Evolutionary conservation across 2,329 filamentous ascomycete species (phyloP).

Genomic region (Aspergillus intermedius): DNA sequence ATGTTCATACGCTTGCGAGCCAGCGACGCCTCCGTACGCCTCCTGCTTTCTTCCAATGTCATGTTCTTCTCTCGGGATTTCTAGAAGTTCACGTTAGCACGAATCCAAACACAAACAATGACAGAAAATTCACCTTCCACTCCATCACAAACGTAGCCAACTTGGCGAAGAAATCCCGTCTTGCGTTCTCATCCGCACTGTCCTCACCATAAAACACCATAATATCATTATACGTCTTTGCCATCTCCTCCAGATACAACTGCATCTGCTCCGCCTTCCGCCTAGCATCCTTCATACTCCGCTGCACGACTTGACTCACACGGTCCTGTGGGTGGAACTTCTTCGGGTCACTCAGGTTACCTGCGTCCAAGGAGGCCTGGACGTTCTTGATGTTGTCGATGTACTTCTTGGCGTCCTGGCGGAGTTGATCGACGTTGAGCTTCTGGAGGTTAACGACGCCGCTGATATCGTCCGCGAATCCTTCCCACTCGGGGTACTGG

Average conservation of each 20-base stretch:
- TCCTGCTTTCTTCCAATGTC: constrained; percentile 69
- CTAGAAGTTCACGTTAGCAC: constrained; percentile 31
- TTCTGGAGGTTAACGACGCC: constrained; percentile 76
- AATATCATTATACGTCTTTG: constrained; percentile 84
- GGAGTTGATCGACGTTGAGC: constrained; percentile 89
- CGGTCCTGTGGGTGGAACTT: constrained; percentile 97
- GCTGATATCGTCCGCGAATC: constrained; percentile 74
- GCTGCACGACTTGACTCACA: constrained; percentile 82
- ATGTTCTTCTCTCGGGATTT: constrained; percentile 92
- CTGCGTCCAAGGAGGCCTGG: constrained; percentile 82
- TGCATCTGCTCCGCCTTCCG: constrained; percentile 95
- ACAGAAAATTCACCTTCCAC: constrained; percentile 62
- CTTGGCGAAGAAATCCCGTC: constrained; percentile 92
- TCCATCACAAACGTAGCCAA: constrained; percentile 82
- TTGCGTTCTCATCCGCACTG: constrained; percentile 80
- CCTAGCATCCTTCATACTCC: constrained; percentile 92
- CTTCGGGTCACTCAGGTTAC: constrained; percentile 91
- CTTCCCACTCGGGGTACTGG: constrained; percentile 94
- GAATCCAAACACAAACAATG: not conserved
- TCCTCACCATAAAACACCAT: constrained; percentile 97
- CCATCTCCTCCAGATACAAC: constrained; percentile 89
- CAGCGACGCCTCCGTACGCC: constrained; percentile 84
- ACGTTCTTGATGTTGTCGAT: constrained; percentile 93
- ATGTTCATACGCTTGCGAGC: constrained; percentile 62
- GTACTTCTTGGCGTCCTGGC: constrained; percentile 80